Conservation (phyloP, 2,329 filamentous ascomycete species). For the Laburnicola sp. region DNA sequence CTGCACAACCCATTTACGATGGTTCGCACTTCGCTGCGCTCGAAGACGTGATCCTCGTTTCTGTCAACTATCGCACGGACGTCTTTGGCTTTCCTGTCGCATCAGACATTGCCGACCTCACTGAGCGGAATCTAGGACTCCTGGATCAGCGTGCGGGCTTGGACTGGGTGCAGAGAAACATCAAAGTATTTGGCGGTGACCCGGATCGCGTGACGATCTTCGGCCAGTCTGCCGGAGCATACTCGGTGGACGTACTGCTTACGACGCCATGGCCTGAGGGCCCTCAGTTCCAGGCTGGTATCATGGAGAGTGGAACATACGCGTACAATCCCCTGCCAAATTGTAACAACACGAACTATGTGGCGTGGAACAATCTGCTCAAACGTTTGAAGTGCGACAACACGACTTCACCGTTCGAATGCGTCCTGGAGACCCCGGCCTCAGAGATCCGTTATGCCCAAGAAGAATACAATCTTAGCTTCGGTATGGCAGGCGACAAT, state of each 20-base stretch:
- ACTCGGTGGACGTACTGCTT: constrained; percentile 23
- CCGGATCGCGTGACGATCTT: constrained; percentile 53
- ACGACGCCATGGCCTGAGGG: constrained; percentile 23
- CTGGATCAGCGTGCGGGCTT: constrained; percentile 58
- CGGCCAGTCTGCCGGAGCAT: constrained; percentile 32
- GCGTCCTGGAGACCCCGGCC: constrained; percentile 7
- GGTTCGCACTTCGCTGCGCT: constrained; percentile 29
- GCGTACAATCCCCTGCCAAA: constrained; percentile 9
- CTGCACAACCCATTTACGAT: constrained; percentile 20
- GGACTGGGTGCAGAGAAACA: constrained; percentile 57
- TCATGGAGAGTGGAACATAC: constrained; percentile 26
- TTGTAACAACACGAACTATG: constrained; percentile 12
- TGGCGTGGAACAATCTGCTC: constrained; percentile 3
- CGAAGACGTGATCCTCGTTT: constrained; percentile 29
- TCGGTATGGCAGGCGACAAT: constrained; percentile 18
- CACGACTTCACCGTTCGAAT: constrained; percentile 8
- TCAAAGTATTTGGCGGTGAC: constrained; percentile 54
- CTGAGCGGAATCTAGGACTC: constrained; percentile 52
- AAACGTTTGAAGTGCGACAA: constrained; percentile 8
- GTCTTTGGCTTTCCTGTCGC: constrained; percentile 26
- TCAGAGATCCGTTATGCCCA: constrained; percentile 8
- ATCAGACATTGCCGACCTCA: constrained; percentile 19
- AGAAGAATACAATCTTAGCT: constrained; percentile 9
- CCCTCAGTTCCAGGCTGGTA: constrained; percentile 27
- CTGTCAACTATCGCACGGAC: constrained; percentile 32